A percentile compares a stretch with the other conserved stretches of the same genome.
These are phyloP conservation scores for Phytomonas francai DNA, from an alignment of 208 protist species.

Conservation along the genomic window DNA sequence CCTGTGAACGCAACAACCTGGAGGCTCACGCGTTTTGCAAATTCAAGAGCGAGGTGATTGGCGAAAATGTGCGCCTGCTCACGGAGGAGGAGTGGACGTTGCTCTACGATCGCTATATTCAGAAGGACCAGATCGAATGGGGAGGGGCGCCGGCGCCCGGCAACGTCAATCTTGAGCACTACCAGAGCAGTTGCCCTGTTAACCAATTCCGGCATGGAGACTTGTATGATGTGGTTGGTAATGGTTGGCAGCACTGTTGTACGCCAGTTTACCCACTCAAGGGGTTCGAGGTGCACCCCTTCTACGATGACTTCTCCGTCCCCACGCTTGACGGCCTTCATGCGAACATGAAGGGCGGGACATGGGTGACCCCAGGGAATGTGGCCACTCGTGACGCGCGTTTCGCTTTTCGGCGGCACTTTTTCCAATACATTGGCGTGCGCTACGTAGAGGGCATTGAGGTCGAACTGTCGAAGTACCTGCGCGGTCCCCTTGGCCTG, in stretches of 20 bases:
- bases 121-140: too few relatives aligned
- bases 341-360: conserved; percentile 92
- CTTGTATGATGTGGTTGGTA: conserved; percentile 92
- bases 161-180: conserved; percentile 86
- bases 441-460: conserved; percentile 74
- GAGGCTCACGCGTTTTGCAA: conserved; percentile 93
- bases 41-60: conserved; percentile 84
- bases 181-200: conserved; percentile 76
- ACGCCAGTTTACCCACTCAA: conserved; percentile 84
- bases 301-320: conserved; percentile 95
- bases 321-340: conserved; percentile 95
- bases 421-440: conserved; percentile 93
- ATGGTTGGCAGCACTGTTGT: conserved; percentile 94
- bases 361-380: conserved; percentile 92
- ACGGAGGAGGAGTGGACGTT: conserved; percentile 89
- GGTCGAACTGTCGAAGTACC: background rate
- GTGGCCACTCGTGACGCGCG: conserved; percentile 88
- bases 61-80: conserved; percentile 76
- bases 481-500: conserved; percentile 23
- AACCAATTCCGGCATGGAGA: conserved; percentile 76
- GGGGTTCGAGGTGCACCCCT: conserved; percentile 89
- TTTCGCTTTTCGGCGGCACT: conserved; percentile 94
- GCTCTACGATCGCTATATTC: conserved; percentile 73
- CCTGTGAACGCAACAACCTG: conserved; percentile 93
- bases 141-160: conserved; percentile 58